Conservation (phyloP, 2,329 filamentous ascomycete genomes). For the Colletotrichum ledebouriae region DNA sequence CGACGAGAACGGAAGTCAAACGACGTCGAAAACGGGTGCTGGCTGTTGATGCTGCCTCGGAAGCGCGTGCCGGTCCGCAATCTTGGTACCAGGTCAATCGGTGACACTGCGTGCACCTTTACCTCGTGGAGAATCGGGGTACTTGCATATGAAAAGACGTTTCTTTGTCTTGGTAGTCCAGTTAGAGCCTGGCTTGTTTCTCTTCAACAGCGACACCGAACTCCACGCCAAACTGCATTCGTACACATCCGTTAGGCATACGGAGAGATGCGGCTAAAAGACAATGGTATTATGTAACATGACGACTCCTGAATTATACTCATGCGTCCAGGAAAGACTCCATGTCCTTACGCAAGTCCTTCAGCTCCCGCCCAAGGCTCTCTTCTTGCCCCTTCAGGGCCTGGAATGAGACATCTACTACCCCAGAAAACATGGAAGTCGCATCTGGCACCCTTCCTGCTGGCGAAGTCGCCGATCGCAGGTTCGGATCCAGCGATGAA, state of each 20-base stretch:
- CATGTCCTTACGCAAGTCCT: slow-evolving; percentile 51
- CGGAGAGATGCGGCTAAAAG: slow-evolving; percentile 3
- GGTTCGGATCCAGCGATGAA: slow-evolving; percentile 47
- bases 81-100: slow-evolving; percentile 20
- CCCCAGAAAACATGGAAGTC: slow-evolving; percentile 51
- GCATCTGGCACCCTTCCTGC: slow-evolving; percentile 41
- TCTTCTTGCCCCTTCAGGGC: slow-evolving; percentile 52
- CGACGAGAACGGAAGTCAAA: slow-evolving; percentile 24
- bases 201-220: slow-evolving; percentile 15
- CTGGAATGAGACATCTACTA: slow-evolving; percentile 47
- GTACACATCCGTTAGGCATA: slow-evolving; percentile 16
- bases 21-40: slow-evolving; percentile 34
- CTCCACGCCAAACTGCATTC: slow-evolving; percentile 27
- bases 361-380: slow-evolving; percentile 50
- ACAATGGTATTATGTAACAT: slow-evolving; percentile 28
- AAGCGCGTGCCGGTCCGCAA: slow-evolving; percentile 35
- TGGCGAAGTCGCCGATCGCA: slow-evolving; percentile 33
- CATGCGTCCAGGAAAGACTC: slow-evolving; percentile 49
- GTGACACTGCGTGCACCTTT: slow-evolving; percentile 23
- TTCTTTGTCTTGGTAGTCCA: slow-evolving; percentile 36
- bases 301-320: slow-evolving; percentile 9
- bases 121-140: slow-evolving; percentile 34
- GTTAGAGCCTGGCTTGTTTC: slow-evolving; percentile 35
- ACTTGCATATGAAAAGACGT: slow-evolving; percentile 40
- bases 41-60: neutral